Conservation (phyloP, 1,284 basidiomycete genomes). For the Irpex sp. region DNA sequence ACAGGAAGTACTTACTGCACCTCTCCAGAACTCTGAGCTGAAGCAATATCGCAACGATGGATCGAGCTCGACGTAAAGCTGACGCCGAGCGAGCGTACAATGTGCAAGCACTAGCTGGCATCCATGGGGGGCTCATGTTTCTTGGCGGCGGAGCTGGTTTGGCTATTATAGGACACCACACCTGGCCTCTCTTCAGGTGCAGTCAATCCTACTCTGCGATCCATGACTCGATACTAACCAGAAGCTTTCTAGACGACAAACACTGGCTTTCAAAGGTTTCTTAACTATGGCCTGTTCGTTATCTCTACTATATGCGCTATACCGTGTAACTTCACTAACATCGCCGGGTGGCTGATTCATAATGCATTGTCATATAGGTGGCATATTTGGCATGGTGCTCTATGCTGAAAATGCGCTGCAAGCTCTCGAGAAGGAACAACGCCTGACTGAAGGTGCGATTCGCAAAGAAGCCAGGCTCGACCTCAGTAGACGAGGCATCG, state of each 20-base stretch:
- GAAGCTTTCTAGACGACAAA: slow-evolving; percentile 58
- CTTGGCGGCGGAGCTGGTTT: slow-evolving; percentile 56
- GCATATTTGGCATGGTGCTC: slow-evolving; percentile 68
- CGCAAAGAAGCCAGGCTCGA: slow-evolving; percentile 74
- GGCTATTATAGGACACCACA: slow-evolving; percentile 64
- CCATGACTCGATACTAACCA: background rate
- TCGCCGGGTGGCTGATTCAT: background rate
- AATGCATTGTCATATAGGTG: slow-evolving; percentile 32
- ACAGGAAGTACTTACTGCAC: too few species aligned
- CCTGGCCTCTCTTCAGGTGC: slow-evolving; percentile 78
- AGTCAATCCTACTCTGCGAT: slow-evolving; percentile 19
- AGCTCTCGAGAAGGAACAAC: slow-evolving; percentile 62
- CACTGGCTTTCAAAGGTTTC: slow-evolving; percentile 79
- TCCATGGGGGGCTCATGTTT: slow-evolving; percentile 55
- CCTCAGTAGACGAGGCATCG: slow-evolving; percentile 67
- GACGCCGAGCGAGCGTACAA: slow-evolving; percentile 26
- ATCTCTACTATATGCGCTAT: slow-evolving; percentile 15
- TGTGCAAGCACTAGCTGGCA: slow-evolving; percentile 21
- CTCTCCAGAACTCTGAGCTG: background rate
- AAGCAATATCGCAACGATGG: slow-evolving; percentile 15
- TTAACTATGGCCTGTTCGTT: slow-evolving; percentile 52
- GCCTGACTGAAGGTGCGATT: slow-evolving; percentile 64
- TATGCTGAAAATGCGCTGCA: slow-evolving; percentile 76
- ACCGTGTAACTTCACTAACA: background rate
- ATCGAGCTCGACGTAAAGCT: slow-evolving; percentile 22